A percentile compares a stretch with the other conserved stretches of the same genome.
phyloP scores from a whole-genome alignment of 1,139 yeast species.

The Wickerhamomyces sp. region DNA sequence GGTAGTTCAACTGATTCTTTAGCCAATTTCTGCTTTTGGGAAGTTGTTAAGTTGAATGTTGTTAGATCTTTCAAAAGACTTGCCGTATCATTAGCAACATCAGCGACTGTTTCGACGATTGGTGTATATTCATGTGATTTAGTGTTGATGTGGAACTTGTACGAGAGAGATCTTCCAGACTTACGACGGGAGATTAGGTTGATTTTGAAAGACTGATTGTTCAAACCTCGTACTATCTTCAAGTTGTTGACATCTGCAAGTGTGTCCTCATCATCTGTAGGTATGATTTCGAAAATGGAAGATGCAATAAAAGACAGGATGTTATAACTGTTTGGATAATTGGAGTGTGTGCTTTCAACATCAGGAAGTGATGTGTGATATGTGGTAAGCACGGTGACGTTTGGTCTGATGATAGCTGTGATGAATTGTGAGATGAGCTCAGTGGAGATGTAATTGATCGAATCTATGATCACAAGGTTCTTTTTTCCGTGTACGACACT shows the following conservation, averaged over 20 bases:
- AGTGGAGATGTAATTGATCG: slow-evolving; percentile 54
- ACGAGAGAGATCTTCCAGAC: slow-evolving; percentile 72
- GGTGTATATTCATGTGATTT: slow-evolving; percentile 44
- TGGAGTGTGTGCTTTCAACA: slow-evolving; percentile 21
- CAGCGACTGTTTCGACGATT: slow-evolving; percentile 27
- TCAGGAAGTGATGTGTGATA: slow-evolving; percentile 51
- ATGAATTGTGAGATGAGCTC: slow-evolving; percentile 48
- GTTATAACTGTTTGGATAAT: slow-evolving; percentile 48
- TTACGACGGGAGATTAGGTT: slow-evolving; percentile 66
- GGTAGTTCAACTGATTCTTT: slow-evolving; percentile 87
- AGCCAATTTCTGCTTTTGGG: slow-evolving; percentile 68
- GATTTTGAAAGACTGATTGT: slow-evolving; percentile 41
- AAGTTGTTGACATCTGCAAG: slow-evolving; percentile 38
- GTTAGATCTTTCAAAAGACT: slow-evolving; percentile 65
- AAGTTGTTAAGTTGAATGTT: slow-evolving; percentile 80
- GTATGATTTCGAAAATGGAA: slow-evolving; percentile 55
- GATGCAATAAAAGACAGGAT: slow-evolving; percentile 67
- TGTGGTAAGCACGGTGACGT: slow-evolving; percentile 50
- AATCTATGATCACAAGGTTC: slow-evolving; percentile 47
- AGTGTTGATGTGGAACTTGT: slow-evolving; percentile 49
- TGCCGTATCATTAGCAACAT: slow-evolving; percentile 32
- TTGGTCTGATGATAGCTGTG: slow-evolving; percentile 49
- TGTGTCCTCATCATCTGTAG: slow-evolving; percentile 47
- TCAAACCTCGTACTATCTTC: slow-evolving; percentile 47
- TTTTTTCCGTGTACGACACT: slow-evolving; percentile 20